Evolutionary conservation across 2,329 filamentous ascomycete genomes (phyloP), one percentile per base, ranked within the genome.

Genomic region (Neonectria hederae): DNA sequence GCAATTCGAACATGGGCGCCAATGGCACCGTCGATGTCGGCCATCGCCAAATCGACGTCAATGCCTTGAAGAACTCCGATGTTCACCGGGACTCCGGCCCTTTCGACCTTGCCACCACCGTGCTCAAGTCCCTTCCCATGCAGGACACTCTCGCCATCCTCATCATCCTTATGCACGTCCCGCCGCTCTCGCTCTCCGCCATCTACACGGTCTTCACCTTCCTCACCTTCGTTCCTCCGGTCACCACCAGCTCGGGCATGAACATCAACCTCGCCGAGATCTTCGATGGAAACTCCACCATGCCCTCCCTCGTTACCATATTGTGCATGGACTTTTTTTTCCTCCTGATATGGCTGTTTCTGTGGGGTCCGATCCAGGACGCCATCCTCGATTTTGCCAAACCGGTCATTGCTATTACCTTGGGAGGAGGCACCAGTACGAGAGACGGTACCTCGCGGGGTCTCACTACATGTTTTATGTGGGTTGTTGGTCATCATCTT

Each of bases 101-200:
- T 52, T 81, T 97, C 71, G 90, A 92, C 73, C 84, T 97, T 69
- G 91, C 92, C 68, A 87, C 92, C 71, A 97, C 94, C 59, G 95
- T 98, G 73, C 88, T 98, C 77, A 90, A 89, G 74, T 93, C 94
- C 56, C 95, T 94, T 74, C 95, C 95, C 58, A 89, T 97, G 76
- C 92, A 93, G 82, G 95, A 98, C 82, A 97, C 95, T 65, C 93
- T 97, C 80, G 94, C 95, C 77, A 97, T 98, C 75, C 89, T 98
- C 78, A 97, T 97, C 80, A 92, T 97, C 74, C 88, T 98, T 71
- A 92, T 97, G 80, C 94, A 97, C 77, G 89, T 97, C 10, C 94
- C 95, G 30, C 93, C 94, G 22, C 90, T 95, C 74, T 90, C 95
- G 63, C 86, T 97, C 74, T 95, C 94, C 68, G 85, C 93, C 78